Percentiles rank a stretch among this genome's conserved stretches.
Conservation (phyloP, 805 yeast genomes). For the Candida ortonii region DNA sequence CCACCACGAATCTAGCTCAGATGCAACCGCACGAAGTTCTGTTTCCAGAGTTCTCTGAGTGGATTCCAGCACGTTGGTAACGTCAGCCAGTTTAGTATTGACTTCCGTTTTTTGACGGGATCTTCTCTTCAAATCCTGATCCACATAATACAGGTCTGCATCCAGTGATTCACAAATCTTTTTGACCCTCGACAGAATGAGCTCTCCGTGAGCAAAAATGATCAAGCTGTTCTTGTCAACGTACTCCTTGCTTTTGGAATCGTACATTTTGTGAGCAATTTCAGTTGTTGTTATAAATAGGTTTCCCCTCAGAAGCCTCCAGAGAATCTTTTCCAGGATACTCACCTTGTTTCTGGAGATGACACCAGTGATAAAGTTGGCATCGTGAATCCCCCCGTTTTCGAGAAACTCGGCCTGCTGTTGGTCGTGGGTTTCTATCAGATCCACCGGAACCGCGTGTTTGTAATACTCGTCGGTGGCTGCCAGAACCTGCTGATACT, state of each 20-base stretch:
- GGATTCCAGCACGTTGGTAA: conserved; percentile 46
- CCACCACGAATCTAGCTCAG: conserved; percentile 63
- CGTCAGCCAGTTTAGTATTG: conserved; percentile 50
- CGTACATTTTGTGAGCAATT: conserved; percentile 66
- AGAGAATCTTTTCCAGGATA: conserved; percentile 74
- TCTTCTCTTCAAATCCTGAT: conserved; percentile 39
- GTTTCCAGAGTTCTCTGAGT: conserved; percentile 56
- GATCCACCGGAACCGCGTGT: conserved; percentile 22
- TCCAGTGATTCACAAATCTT: conserved; percentile 89
- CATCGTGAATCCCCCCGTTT: conserved; percentile 37
- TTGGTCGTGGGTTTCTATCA: conserved; percentile 29
- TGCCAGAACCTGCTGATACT: conserved; percentile 61
- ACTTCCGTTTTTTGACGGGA: conserved; percentile 40
- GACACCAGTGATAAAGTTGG: conserved; percentile 73
- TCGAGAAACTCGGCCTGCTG: conserved; percentile 38
- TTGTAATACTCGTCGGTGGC: conserved; percentile 49
- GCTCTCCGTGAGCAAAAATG: conserved; percentile 86
- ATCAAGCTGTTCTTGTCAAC: conserved; percentile 80
- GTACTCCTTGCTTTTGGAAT: conserved; percentile 50
- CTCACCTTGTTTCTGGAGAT: conserved; percentile 68
- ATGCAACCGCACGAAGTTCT: conserved; percentile 62
- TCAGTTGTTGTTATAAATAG: conserved; percentile 73
- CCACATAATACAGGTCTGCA: conserved; percentile 69
- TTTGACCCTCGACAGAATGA: conserved; percentile 66
- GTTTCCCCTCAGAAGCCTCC: conserved; percentile 94